Conservation (phyloP, 2,329 filamentous ascomycete genomes). For the Colletotrichum siamense region DNA sequence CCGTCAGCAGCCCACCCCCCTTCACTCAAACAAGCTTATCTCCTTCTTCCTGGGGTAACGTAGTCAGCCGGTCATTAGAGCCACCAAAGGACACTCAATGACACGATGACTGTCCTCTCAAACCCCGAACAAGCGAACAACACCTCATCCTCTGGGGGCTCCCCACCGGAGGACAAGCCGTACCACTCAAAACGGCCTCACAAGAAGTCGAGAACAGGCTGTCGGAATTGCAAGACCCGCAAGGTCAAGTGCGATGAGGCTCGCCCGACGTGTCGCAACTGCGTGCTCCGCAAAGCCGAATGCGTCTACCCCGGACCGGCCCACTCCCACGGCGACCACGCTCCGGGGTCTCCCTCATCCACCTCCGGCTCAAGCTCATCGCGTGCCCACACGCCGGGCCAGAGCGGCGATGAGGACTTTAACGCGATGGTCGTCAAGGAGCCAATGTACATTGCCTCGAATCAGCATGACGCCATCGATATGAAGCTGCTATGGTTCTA, state of each 20-base stretch:
- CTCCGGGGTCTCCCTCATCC: slow-evolving; percentile 8
- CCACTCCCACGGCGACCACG: slow-evolving; percentile 3
- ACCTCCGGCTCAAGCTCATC: neutral
- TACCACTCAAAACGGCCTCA: slow-evolving; percentile 58
- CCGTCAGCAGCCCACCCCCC: neutral
- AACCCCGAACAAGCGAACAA: neutral
- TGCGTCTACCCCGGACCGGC: slow-evolving; percentile 49
- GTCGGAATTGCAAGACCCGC: slow-evolving; percentile 59
- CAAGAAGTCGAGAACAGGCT: slow-evolving; percentile 59
- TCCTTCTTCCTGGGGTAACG: neutral
- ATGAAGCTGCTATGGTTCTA: slow-evolving; percentile 65
- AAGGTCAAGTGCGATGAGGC: slow-evolving; percentile 62
- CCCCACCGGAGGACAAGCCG: slow-evolving; percentile 20
- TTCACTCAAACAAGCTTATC: neutral
- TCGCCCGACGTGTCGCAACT: slow-evolving; percentile 54
- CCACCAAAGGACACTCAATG: neutral
- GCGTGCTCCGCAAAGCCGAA: slow-evolving; percentile 49
- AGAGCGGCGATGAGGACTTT: slow-evolving; percentile 14
- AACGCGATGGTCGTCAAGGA: slow-evolving; percentile 24
- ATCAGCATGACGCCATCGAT: slow-evolving; percentile 41
- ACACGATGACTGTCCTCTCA: slow-evolving; percentile 11
- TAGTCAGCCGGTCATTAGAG: neutral
- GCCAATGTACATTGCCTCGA: slow-evolving; percentile 32
- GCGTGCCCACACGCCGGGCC: neutral
- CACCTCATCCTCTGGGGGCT: neutral